These are phyloP conservation scores for Corylus avellana DNA, from an alignment of 306 rosid genomes.

Conservation along the genomic window DNA sequence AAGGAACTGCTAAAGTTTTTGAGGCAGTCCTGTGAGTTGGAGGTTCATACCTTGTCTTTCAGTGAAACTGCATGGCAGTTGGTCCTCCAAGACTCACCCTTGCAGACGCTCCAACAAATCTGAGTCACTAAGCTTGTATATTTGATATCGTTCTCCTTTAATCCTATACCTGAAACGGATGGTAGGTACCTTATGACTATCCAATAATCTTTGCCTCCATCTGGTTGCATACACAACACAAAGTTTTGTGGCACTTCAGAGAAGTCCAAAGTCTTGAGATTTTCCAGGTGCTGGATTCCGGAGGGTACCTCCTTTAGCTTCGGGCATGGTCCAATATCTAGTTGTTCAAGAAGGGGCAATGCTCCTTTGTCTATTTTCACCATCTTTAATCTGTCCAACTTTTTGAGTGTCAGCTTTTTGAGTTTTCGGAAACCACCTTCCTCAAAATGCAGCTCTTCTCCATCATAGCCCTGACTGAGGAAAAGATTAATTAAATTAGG, in stretches of 20 bases:
- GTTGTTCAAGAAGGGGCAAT: constrained; percentile 13
- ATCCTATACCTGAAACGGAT: too few species aligned
- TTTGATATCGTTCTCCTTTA: too few species aligned
- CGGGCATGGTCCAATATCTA: background rate
- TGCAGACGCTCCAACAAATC: background rate
- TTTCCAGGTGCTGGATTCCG: constrained; percentile 2
- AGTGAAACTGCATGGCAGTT: background rate
- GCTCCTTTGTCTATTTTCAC: constrained; percentile 10
- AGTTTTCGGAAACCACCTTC: constrained; percentile 8
- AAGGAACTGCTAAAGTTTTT: background rate
- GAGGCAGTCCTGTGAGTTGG: background rate
- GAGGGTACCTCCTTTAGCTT: constrained; percentile 5
- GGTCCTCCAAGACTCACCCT: background rate
- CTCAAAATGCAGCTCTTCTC: constrained; percentile 12
- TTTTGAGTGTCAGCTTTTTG: background rate
- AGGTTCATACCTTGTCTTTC: background rate
- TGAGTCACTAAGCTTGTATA: too few species aligned
- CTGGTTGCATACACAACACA: background rate
- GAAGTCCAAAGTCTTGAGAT: background rate
- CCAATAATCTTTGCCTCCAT: too few species aligned
- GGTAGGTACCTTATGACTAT: too few species aligned
- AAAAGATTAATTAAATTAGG: background rate
- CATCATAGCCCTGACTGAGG: constrained; percentile 4
- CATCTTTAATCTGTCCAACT: background rate
- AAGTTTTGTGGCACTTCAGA: background rate